A percentile compares a stretch with the other conserved stretches of the same genome.
phyloP scores from a whole-genome alignment of 495 filamentous ascomycete species.

The Aspergillus ostianus region DNA sequence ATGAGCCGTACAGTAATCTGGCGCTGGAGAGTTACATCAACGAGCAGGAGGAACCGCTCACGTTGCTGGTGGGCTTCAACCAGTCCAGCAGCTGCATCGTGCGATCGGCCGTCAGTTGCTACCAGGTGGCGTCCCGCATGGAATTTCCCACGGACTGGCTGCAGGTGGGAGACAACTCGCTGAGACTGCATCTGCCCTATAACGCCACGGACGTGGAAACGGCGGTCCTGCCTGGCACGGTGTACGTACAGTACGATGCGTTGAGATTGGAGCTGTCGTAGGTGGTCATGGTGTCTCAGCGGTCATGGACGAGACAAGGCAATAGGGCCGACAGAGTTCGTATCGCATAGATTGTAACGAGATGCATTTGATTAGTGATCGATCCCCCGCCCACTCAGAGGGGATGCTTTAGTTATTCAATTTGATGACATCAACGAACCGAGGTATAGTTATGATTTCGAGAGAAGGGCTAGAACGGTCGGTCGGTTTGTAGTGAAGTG shows the following conservation, averaged over 20 bases:
- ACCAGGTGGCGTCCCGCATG: conserved; percentile 53
- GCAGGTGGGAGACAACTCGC: conserved; percentile 44
- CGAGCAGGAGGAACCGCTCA: conserved; percentile 22
- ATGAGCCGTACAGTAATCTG: conserved; percentile 46
- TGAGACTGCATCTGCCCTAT: conserved; percentile 50
- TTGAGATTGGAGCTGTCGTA: conserved; percentile 47
- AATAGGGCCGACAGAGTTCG: too few species aligned
- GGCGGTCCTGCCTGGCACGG: conserved; percentile 45
- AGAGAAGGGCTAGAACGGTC: too few species aligned
- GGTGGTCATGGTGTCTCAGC: neutral
- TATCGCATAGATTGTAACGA: neutral
- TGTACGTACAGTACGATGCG: conserved; percentile 61
- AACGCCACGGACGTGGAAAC: conserved; percentile 55
- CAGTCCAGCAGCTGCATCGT: conserved; percentile 52
- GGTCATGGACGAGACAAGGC: too few species aligned
- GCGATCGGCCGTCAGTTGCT: conserved; percentile 54
- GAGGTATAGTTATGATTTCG: too few species aligned
- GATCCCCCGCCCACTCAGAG: too few species aligned
- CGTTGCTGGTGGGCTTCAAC: conserved; percentile 27
- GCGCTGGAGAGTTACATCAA: conserved; percentile 35
- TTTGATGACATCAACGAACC: too few species aligned
- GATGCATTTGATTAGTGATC: too few species aligned
- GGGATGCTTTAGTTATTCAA: too few species aligned
- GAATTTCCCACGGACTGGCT: conserved; percentile 45
- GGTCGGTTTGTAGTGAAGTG: too few species aligned